These are phyloP conservation scores for Coemansia furcata DNA, from an alignment of 192 early-diverging fungal genomes.

Conservation along the genomic window DNA sequence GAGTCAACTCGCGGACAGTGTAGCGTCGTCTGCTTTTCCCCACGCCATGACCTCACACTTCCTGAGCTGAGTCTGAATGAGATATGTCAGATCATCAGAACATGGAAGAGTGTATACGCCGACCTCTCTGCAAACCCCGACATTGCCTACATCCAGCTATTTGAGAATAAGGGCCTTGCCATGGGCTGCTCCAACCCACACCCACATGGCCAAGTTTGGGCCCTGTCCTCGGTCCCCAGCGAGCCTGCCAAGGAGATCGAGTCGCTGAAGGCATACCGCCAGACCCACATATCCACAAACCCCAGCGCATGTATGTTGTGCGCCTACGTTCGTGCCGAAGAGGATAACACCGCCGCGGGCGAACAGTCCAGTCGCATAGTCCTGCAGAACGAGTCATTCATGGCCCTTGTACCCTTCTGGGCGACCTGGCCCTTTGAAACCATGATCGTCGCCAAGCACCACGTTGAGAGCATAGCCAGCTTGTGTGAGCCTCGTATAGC, in stretches of 20 bases:
- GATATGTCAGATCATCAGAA: conserved; percentile 65
- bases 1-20: conserved; percentile 72
- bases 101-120: conserved; percentile 70
- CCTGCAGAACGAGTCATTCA: conserved; percentile 75
- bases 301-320: conserved; percentile 69
- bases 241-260: conserved; percentile 74
- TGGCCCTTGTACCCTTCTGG: conserved; percentile 93
- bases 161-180: conserved; percentile 95
- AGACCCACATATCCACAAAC: conserved; percentile 33
- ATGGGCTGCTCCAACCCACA: conserved; percentile 99
- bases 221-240: conserved; percentile 76
- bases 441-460: conserved; percentile 72
- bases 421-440: conserved; percentile 96
- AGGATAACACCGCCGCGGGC: conserved; percentile 35
- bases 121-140: conserved; percentile 52
- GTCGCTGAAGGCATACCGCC: conserved; percentile 61
- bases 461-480: conserved; percentile 58
- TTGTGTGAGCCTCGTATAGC: conserved; percentile 52
- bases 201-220: conserved; percentile 95
- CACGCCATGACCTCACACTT: conserved; percentile 82
- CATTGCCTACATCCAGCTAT: conserved; percentile 87
- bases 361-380: conserved; percentile 62
- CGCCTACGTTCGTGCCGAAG: conserved; percentile 63
- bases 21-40: conserved; percentile 92
- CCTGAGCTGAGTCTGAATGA: conserved; percentile 74